Evolutionary conservation across 1,139 yeast genomes (phyloP).

Genomic region (Nakaseomyces sp.): DNA sequence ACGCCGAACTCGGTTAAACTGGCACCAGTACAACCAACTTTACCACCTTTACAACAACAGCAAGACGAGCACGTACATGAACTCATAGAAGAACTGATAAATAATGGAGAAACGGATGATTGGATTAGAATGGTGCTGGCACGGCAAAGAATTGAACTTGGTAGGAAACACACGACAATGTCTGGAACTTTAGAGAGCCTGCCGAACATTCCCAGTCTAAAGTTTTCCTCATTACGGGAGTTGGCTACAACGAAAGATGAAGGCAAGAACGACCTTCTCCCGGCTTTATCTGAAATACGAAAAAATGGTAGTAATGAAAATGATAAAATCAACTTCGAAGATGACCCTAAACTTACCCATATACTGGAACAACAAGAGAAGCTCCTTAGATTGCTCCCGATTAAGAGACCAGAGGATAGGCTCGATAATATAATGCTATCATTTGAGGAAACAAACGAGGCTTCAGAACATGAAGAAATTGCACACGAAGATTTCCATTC

Average conservation of each 20-base stretch:
- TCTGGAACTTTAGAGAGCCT: conserved; percentile 16
- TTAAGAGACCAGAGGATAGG: conserved; percentile 20
- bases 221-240: conserved; percentile 17
- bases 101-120: conserved; percentile 28
- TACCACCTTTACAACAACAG: conserved; percentile 2
- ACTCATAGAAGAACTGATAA: conserved; percentile 25
- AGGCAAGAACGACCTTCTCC: conserved; percentile 16
- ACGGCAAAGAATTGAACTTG: conserved; percentile 21
- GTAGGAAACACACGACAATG: conserved; percentile 16
- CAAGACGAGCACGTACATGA: conserved; percentile 10
- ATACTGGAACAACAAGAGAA: conserved; percentile 1
- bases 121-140: conserved; percentile 26
- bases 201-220: conserved; percentile 26
- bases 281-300: conserved; percentile 11
- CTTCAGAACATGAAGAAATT: conserved; percentile 2
- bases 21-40: background rate
- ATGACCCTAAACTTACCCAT: conserved; percentile 5
- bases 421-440: conserved; percentile 26
- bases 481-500: conserved; percentile 6
- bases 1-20: conserved; percentile 9
- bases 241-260: background rate
- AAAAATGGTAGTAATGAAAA: conserved; percentile 5
- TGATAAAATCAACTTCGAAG: conserved; percentile 6
- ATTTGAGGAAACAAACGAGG: conserved; percentile 15
- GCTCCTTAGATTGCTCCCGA: conserved; percentile 15